These are phyloP conservation scores for Colletotrichum lindemuthianum DNA, from an alignment of 2,329 filamentous ascomycete genomes.

Conservation along the genomic window DNA sequence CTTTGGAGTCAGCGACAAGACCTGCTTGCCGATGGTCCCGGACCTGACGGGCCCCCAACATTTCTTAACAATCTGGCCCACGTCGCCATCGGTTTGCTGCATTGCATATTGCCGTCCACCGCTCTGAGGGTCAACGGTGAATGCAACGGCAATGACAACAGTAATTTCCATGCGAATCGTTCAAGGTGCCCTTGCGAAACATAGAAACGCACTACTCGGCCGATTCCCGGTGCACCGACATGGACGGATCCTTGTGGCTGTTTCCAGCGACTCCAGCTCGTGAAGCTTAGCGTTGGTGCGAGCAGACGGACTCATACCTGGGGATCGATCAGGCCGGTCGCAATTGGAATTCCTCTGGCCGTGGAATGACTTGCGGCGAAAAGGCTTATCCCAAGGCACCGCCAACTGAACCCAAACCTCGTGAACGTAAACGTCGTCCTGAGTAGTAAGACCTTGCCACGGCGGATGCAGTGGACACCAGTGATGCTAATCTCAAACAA, in stretches of 20 bases:
- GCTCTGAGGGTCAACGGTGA: too few species aligned
- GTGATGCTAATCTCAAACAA: conserved; percentile 19
- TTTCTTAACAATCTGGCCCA: background rate
- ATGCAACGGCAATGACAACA: too few species aligned
- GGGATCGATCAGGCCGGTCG: conserved; percentile 15
- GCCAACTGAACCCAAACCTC: background rate
- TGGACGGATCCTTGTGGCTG: background rate
- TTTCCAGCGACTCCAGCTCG: conserved; percentile 10
- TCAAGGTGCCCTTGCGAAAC: background rate
- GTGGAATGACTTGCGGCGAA: too few species aligned
- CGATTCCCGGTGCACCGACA: conserved; percentile 14
- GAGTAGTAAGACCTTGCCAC: conserved; percentile 14
- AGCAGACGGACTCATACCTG: background rate
- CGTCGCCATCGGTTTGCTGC: background rate
- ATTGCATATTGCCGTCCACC: too few species aligned
- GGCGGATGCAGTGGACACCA: conserved; percentile 11
- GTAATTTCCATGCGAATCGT: background rate
- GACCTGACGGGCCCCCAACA: background rate
- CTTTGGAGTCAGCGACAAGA: conserved; percentile 11
- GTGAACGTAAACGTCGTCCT: conserved; percentile 4
- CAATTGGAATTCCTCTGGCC: conserved; percentile 10
- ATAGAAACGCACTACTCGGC: conserved; percentile 6
- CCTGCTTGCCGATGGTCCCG: conserved; percentile 27
- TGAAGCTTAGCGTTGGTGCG: conserved; percentile 12
- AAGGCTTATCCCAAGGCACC: background rate